These are phyloP conservation scores for Globisporangium solare DNA, from an alignment of 352 stramenopile genomes.

Conservation along the genomic window DNA sequence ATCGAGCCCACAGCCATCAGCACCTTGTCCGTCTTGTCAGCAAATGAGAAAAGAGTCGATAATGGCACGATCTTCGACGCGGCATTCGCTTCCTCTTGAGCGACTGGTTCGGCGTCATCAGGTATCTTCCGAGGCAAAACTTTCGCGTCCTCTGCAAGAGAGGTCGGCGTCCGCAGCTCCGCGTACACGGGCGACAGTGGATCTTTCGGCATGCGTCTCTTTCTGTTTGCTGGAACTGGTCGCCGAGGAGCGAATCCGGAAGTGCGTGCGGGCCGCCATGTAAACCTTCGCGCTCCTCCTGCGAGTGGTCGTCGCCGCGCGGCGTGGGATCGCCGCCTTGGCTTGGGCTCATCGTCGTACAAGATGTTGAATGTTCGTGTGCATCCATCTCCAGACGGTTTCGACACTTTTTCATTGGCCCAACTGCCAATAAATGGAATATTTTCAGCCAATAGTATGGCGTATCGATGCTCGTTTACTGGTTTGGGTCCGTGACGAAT, in stretches of 20 bases:
- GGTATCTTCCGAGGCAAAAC: too few species aligned
- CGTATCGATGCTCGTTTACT: neutral
- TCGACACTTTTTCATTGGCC: too few species aligned
- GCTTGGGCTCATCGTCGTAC: too few species aligned
- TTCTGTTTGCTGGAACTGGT: neutral
- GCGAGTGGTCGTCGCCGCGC: too few species aligned
- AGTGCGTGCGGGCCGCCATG: neutral
- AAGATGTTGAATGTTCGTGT: too few species aligned
- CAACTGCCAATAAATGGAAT: too few species aligned
- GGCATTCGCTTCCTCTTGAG: too few species aligned
- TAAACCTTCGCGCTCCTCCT: too few species aligned
- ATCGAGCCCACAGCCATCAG: conserved; percentile 54
- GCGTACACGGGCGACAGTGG: conserved; percentile 3
- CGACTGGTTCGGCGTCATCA: too few species aligned
- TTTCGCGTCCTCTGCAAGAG: too few species aligned
- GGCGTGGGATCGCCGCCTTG: too few species aligned
- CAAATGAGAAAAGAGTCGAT: conserved; percentile 23
- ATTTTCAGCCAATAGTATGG: neutral
- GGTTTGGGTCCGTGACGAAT: conserved; percentile 3
- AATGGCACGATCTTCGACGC: neutral
- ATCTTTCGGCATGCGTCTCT: neutral
- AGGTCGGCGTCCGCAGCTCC: conserved; percentile 5
- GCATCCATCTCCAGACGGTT: too few species aligned
- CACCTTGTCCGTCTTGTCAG: conserved; percentile 44
- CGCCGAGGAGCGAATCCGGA: neutral